Evolutionary conservation across 2,329 filamentous ascomycete genomes (phyloP).

Genomic region (Lasiodiplodia sp.): DNA sequence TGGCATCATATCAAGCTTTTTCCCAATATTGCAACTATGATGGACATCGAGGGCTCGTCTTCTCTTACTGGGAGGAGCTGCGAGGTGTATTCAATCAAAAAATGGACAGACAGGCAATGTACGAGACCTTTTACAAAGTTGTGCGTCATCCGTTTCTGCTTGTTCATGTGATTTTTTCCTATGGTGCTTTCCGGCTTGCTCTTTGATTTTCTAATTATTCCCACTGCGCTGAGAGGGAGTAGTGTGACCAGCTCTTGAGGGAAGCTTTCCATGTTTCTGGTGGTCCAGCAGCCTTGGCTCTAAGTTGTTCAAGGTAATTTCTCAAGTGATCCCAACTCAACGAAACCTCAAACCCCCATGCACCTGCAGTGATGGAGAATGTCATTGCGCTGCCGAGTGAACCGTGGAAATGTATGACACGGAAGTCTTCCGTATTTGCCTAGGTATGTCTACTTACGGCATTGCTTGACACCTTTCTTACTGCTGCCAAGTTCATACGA

Average conservation of each 20-base stretch:
- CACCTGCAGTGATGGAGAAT: not conserved
- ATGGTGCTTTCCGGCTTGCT: not conserved
- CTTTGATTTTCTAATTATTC: not conserved
- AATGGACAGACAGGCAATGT: conserved; percentile 28
- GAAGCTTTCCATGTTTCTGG: not conserved
- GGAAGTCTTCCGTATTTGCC: not conserved
- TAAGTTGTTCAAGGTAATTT: not conserved
- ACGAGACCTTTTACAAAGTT: conserved; percentile 23
- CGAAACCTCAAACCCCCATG: not conserved
- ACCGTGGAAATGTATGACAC: not conserved
- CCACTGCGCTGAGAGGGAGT: not conserved
- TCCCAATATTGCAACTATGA: conserved; percentile 23
- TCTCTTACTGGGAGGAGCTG: conserved; percentile 11
- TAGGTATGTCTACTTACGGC: too few relatives aligned
- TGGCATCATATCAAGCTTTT: conserved; percentile 18
- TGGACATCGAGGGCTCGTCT: conserved; percentile 20
- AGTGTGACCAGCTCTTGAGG: not conserved
- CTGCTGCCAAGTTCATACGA: too few relatives aligned
- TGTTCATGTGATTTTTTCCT: not conserved
- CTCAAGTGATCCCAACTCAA: not conserved
- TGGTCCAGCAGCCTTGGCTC: not conserved
- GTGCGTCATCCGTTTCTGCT: conserved; percentile 1
- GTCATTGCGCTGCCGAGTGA: not conserved
- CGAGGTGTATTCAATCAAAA: conserved; percentile 25
- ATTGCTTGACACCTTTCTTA: too few relatives aligned